These are phyloP conservation scores for Nicotiana paniculata DNA, from an alignment of 257 asterid species.

Conservation along the genomic window DNA sequence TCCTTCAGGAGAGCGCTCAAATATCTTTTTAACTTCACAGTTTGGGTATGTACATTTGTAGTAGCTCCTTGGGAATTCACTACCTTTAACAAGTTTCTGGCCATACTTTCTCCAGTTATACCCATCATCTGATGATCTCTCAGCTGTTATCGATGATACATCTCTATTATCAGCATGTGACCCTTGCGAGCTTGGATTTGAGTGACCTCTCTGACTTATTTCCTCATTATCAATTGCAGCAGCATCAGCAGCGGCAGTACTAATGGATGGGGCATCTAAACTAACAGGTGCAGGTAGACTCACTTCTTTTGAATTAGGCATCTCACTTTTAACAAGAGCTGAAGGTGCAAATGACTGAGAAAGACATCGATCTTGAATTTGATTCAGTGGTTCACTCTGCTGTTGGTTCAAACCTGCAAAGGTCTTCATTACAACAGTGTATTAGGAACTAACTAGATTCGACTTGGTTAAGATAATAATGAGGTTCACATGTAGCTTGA, in stretches of 20 bases:
- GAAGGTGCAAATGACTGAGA: slow-evolving; percentile 40
- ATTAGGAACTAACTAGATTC: slow-evolving; percentile 18
- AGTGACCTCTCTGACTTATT: slow-evolving; percentile 36
- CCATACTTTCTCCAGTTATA: slow-evolving; percentile 99
- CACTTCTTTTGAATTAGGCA: slow-evolving; percentile 13
- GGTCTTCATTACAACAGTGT: slow-evolving; percentile 30
- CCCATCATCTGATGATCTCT: slow-evolving; percentile 86
- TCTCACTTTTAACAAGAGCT: slow-evolving; percentile 30
- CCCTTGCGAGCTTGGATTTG: slow-evolving; percentile 28
- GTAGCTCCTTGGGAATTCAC: slow-evolving; percentile 95
- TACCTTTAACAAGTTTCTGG: slow-evolving; percentile 96
- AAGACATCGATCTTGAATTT: slow-evolving; percentile 41
- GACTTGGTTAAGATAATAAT: not conserved
- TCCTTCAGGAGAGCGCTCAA: slow-evolving; percentile 92
- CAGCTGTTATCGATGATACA: slow-evolving; percentile 42
- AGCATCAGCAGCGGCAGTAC: slow-evolving; percentile 19
- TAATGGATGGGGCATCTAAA: slow-evolving; percentile 28
- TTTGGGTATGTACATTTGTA: slow-evolving; percentile 92
- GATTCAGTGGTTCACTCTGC: slow-evolving; percentile 32
- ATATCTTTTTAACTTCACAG: slow-evolving; percentile 92
- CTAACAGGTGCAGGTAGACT: slow-evolving; percentile 28
- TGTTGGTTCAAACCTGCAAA: slow-evolving; percentile 44
- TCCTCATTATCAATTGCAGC: slow-evolving; percentile 31
- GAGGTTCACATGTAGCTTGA: not conserved
- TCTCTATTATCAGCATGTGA: slow-evolving; percentile 57